Evolutionary conservation across 805 yeast species (phyloP).

Genomic region (Trichomonascus vanleenenianus): DNA sequence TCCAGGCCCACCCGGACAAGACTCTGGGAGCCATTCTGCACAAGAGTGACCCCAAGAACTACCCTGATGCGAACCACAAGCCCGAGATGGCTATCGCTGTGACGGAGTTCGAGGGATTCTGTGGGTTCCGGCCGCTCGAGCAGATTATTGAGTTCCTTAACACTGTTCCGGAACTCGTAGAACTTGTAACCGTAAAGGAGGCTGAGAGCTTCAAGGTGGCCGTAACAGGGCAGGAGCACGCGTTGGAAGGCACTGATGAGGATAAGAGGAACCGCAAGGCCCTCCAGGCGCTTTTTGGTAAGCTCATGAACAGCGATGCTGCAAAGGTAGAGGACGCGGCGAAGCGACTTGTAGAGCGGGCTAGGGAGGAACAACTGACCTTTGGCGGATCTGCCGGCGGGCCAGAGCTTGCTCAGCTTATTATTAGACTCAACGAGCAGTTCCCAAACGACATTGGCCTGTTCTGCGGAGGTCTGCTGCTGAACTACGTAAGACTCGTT

Average conservation of each 20-base stretch:
- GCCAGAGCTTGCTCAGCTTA: slow-evolving; percentile 56
- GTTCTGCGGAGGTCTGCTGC: slow-evolving; percentile 88
- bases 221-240: slow-evolving; percentile 24
- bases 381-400: slow-evolving; percentile 39
- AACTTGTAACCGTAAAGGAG: slow-evolving; percentile 57
- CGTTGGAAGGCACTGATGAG: slow-evolving; percentile 41
- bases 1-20: slow-evolving; percentile 98
- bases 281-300: slow-evolving; percentile 67
- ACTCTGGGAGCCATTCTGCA: slow-evolving; percentile 68
- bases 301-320: slow-evolving; percentile 78
- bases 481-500: slow-evolving; percentile 75
- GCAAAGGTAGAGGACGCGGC: slow-evolving; percentile 50
- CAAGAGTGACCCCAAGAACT: slow-evolving; percentile 78
- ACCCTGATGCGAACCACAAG: slow-evolving; percentile 97
- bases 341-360: slow-evolving; percentile 55
- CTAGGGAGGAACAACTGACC: slow-evolving; percentile 48
- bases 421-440: slow-evolving; percentile 72
- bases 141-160: slow-evolving; percentile 63
- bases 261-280: slow-evolving; percentile 54
- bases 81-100: slow-evolving; percentile 99
- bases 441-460: slow-evolving; percentile 92
- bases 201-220: slow-evolving; percentile 39
- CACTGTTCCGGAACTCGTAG: slow-evolving; percentile 68
- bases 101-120: slow-evolving; percentile 93
- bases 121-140: slow-evolving; percentile 90